Evolutionary conservation across 228 moss, liverwort and hornwort species (phyloP), one percentile per base, ranked within the genome.

Genomic region (Sphagnum fallax): DNA sequence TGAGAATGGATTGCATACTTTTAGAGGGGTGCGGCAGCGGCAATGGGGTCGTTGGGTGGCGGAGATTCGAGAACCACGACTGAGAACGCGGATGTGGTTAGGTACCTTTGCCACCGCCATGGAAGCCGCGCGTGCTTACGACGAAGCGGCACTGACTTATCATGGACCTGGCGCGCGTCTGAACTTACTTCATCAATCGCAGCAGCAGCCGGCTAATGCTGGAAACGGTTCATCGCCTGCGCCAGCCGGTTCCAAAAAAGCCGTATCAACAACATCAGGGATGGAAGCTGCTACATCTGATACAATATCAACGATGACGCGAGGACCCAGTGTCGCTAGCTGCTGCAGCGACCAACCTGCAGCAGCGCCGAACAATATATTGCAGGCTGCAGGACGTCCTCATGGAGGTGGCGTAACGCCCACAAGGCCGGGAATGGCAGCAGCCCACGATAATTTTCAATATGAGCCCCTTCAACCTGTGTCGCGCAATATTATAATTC

Each of bases 11-110:
- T 61, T 83, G 67, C 85, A 88, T 59, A 78, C 80, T 71, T 90
- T 78, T 66, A 75, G 88, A 12, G 90, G 90, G 6, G 90, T 90
- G 70, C 71, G 90, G 68, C 90, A 90, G 74, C 69, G 90, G 47
- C 81, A 88, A 74, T 90, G 90, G 90, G 88, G 90, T 4, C 75
- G 85, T 49, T 90, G 88, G 90, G 88, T 90, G 18, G 90, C 90
- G 6, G 90, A 90, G 58, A 88, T 88, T 52, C 83, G 90, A 5
- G 90, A 90, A 76, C 90, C 90, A 52, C 64, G 83, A 48, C 67
- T 79, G 76, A 51, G 85, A 12, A 83, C 81, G 2, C 79, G 90
- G 8, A 83, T 88, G 79, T 90, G 90, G 90, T 60, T 88, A 11
- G 90, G 90, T 15, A 90, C 88, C 4, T 90, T 88, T 50, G 80